A percentile compares a stretch with the other conserved stretches of the same genome.
These are phyloP conservation scores for Clarireedia homoeocarpa DNA, from an alignment of 2,329 filamentous ascomycete species.

Conservation along the genomic window DNA sequence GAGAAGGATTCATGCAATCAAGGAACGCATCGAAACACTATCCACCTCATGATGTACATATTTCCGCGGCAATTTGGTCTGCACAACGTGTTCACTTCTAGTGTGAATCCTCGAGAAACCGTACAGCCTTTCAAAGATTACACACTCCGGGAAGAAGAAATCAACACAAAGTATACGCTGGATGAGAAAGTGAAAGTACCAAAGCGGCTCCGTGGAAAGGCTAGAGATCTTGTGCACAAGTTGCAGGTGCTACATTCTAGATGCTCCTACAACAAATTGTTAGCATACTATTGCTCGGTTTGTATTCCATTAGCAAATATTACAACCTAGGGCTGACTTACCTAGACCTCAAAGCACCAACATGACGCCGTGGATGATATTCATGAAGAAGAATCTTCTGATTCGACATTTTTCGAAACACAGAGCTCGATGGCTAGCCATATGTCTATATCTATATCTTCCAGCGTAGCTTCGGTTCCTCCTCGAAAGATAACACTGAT, in stretches of 20 bases:
- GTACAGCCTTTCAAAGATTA: constrained; percentile 76
- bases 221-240: constrained; percentile 51
- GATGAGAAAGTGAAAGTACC: constrained; percentile 38
- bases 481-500: constrained; percentile 38
- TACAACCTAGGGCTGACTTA: constrained; percentile 5
- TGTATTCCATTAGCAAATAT: constrained; percentile 11
- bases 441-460: constrained; percentile 4
- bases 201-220: constrained; percentile 59
- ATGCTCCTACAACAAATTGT: constrained; percentile 72
- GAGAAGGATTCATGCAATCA: background rate
- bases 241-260: constrained; percentile 63
- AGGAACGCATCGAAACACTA: constrained; percentile 44
- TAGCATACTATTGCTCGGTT: constrained; percentile 73
- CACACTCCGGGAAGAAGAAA: constrained; percentile 77
- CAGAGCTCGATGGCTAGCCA: constrained; percentile 12
- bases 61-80: constrained; percentile 87
- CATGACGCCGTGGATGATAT: background rate
- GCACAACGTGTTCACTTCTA: constrained; percentile 83
- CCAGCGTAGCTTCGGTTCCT: constrained; percentile 27
- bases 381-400: constrained; percentile 16
- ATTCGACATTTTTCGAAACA: constrained; percentile 19
- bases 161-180: constrained; percentile 34
- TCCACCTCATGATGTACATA: constrained; percentile 81
- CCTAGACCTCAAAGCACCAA: constrained; percentile 9
- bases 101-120: constrained; percentile 56